phyloP scores from a whole-genome alignment of 495 filamentous ascomycete genomes.

The Annulohypoxylon bovei region DNA sequence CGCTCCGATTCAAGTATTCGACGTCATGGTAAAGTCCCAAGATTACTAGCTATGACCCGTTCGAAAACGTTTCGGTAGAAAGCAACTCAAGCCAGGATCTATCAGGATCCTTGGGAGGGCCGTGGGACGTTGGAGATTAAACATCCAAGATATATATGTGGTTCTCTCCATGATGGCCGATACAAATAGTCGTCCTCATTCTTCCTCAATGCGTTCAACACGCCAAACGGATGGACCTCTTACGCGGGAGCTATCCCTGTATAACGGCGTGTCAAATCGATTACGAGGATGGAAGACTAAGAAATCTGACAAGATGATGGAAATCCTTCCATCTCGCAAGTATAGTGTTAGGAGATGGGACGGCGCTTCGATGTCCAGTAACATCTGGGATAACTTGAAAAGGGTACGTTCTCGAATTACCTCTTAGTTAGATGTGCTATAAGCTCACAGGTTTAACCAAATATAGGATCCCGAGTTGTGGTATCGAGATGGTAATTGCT shows the following conservation, averaged over 20 bases:
- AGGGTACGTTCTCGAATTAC: constrained; percentile 52
- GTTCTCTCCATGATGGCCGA: constrained; percentile 6
- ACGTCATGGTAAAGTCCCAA: not conserved
- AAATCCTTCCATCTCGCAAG: constrained; percentile 30
- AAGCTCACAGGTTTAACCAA: not conserved
- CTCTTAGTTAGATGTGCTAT: not conserved
- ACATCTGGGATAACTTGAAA: constrained; percentile 63
- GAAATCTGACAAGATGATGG: constrained; percentile 33
- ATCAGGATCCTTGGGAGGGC: not conserved
- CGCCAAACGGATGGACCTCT: constrained; percentile 2
- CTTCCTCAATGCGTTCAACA: not conserved
- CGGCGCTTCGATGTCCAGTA: constrained; percentile 58
- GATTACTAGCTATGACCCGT: not conserved
- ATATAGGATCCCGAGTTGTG: constrained; percentile 70
- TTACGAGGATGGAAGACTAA: constrained; percentile 41
- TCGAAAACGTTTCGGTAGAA: not conserved
- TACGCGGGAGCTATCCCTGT: constrained; percentile 25
- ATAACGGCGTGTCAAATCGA: constrained; percentile 42
- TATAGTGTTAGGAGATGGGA: constrained; percentile 63
- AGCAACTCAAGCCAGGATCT: not conserved
- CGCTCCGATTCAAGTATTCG: not conserved
- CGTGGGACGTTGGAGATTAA: not conserved
- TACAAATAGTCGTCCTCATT: constrained; percentile 2
- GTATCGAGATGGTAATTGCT: constrained; percentile 69
- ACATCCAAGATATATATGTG: not conserved